phyloP scores from a whole-genome alignment of 192 early-diverging fungal genomes.

The Jimgerdemannia lactiflua region DNA sequence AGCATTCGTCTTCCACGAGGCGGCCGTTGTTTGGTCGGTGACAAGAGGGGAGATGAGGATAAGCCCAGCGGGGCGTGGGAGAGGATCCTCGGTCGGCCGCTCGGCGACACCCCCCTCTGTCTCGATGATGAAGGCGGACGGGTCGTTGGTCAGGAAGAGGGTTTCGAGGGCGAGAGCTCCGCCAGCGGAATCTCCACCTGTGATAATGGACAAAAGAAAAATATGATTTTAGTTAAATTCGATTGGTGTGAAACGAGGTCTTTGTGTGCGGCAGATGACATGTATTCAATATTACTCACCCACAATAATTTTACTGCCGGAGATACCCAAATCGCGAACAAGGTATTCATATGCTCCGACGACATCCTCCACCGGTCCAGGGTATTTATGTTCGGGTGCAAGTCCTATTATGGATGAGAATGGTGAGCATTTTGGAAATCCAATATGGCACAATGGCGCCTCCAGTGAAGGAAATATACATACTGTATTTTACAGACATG shows the following conservation, averaged over 20 bases:
- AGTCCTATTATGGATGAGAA: constrained; percentile 7
- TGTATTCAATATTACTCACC: background rate
- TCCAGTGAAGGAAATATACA: background rate
- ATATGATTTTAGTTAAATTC: background rate
- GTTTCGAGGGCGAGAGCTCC: constrained; percentile 30
- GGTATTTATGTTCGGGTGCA: constrained; percentile 33
- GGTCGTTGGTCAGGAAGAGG: constrained; percentile 37
- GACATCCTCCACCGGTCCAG: constrained; percentile 31
- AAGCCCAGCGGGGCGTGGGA: constrained; percentile 32
- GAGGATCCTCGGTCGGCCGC: constrained; percentile 12
- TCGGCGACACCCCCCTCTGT: constrained; percentile 2
- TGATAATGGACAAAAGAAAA: background rate
- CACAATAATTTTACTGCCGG: constrained; percentile 21
- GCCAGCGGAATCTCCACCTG: constrained; percentile 32
- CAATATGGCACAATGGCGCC: background rate
- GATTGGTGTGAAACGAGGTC: background rate
- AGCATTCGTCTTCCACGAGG: constrained; percentile 28
- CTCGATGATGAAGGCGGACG: constrained; percentile 33
- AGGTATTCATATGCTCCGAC: constrained; percentile 34
- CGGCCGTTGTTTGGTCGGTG: constrained; percentile 29
- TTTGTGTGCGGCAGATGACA: background rate
- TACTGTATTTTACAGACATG: constrained; percentile 35
- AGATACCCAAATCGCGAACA: constrained; percentile 13
- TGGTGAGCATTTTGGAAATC: background rate
- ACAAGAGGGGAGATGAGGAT: constrained; percentile 32